Evolutionary conservation across 345 rosid species (phyloP).

Genomic region (Gossypium mustelinum): DNA sequence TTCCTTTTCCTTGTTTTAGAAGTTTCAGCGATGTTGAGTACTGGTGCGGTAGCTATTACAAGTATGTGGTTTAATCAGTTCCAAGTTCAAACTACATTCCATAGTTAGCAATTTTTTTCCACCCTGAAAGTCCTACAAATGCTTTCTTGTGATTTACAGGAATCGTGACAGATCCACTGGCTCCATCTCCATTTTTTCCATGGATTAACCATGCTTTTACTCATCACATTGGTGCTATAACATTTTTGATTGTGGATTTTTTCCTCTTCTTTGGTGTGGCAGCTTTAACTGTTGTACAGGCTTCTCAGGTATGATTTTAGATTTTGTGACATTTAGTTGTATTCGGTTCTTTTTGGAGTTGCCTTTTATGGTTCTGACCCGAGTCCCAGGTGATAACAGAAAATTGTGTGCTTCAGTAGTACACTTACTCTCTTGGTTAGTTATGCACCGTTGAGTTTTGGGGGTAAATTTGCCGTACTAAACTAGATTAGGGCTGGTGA

Average conservation of each 20-base stretch:
- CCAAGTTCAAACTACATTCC: conserved; percentile 13
- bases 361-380: neutral
- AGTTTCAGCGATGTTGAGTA: conserved; percentile 79
- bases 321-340: neutral
- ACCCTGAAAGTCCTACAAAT: neutral
- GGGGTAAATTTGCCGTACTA: neutral
- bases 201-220: conserved; percentile 54
- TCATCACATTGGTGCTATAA: conserved; percentile 64
- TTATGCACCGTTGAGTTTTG: neutral
- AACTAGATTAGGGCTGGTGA: neutral
- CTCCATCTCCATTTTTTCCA: conserved; percentile 73
- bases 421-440: neutral
- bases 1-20: conserved; percentile 82
- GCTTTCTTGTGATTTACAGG: conserved; percentile 46
- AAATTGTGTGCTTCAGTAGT: neutral
- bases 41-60: conserved; percentile 80
- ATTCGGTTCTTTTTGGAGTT: neutral
- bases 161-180: conserved; percentile 65
- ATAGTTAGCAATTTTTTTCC: neutral
- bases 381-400: neutral
- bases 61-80: conserved; percentile 50
- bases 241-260: conserved; percentile 65
- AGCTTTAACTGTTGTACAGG: conserved; percentile 71
- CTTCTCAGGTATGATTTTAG: conserved; percentile 62
- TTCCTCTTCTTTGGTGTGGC: conserved; percentile 88